These are phyloP conservation scores for Nymphaea colorata DNA, from an alignment of 164 flowering plant genomes.

Conservation along the genomic window DNA sequence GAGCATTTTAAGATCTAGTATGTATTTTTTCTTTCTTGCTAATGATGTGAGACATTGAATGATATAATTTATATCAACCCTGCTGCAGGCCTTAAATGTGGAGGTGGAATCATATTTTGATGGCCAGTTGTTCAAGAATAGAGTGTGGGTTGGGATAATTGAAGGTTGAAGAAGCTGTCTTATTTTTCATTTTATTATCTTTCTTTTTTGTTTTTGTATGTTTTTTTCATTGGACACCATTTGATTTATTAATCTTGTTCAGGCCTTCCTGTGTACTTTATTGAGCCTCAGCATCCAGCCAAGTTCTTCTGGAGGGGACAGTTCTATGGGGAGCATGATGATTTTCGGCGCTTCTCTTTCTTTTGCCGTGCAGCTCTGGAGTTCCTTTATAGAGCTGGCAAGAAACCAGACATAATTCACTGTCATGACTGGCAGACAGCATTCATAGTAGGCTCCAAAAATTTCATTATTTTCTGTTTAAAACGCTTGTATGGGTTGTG, in stretches of 20 bases:
- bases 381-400: constrained; percentile 81
- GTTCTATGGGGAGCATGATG: constrained; percentile 88
- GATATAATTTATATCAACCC: not conserved
- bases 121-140: constrained; percentile 63
- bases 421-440: constrained; percentile 99
- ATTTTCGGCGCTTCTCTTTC: constrained; percentile 87
- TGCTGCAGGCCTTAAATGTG: constrained; percentile 56
- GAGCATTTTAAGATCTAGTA: not conserved
- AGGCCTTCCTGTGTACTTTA: constrained; percentile 96
- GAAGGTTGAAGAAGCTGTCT: not conserved
- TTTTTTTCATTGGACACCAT: not conserved
- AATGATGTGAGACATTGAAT: not conserved
- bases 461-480: not conserved
- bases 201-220: no score
- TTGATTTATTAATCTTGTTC: constrained; percentile 7
- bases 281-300: constrained; percentile 90
- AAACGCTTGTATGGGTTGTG: not conserved
- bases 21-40: not conserved
- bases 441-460: constrained; percentile 53
- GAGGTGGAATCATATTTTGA: constrained; percentile 77
- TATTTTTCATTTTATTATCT: not conserved
- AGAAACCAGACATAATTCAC: constrained; percentile 92
- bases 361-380: constrained; percentile 98
- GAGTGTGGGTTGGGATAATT: constrained; percentile 76
- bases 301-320: constrained; percentile 90